A percentile compares a stretch with the other conserved stretches of the same genome.
Evolutionary conservation across 441 rosid genomes (phyloP).

Genomic region (Populus hybrid): DNA sequence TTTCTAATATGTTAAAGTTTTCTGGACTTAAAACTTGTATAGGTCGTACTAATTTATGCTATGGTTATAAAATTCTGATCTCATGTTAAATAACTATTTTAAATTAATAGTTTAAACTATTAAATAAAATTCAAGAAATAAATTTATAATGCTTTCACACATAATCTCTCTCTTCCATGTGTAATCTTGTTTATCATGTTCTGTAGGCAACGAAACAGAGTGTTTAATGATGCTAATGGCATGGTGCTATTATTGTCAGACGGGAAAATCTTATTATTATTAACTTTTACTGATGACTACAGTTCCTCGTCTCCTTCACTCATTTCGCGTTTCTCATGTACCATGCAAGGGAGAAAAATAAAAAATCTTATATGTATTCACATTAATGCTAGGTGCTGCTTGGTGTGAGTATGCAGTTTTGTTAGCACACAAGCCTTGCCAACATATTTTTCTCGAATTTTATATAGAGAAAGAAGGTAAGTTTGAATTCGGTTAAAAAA

Average conservation of each 20-base stretch:
- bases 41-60: no score
- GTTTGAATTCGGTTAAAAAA: constrained; percentile 26
- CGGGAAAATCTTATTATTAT: no score
- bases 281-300: no score
- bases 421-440: neutral
- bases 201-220: neutral
- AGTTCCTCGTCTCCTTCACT: neutral
- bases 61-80: no score
- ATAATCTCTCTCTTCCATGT: neutral
- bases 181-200: neutral
- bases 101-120: no score
- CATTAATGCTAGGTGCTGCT: neutral
- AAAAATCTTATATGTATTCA: no score
- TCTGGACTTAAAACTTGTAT: accelerated
- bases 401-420: neutral
- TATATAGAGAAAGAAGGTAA: constrained; percentile 13
- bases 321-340: neutral
- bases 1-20: no score
- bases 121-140: no score
- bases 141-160: no score
- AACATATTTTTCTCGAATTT: neutral
- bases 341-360: neutral
- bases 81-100: no score
- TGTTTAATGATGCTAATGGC: neutral
- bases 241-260: neutral